Conservation (phyloP, 306 rosid species). For the Betula pendula region DNA sequence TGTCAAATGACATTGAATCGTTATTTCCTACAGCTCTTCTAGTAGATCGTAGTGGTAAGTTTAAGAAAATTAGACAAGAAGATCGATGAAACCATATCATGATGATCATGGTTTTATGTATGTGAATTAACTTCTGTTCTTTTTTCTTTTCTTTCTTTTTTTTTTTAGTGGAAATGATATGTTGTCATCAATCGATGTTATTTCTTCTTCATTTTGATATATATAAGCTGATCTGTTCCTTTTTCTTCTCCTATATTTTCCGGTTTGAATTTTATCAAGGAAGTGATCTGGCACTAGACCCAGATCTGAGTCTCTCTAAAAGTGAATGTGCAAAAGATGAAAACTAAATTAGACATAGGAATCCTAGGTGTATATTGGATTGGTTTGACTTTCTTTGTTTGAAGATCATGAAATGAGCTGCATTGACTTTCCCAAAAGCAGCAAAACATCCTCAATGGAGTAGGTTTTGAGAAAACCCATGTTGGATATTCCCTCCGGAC, state of each 20-base stretch:
- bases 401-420: slow-evolving; percentile 25
- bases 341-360: background rate
- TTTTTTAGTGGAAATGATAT: background rate
- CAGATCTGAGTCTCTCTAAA: slow-evolving; percentile 7
- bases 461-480: slow-evolving; percentile 35
- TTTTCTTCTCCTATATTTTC: background rate
- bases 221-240: background rate
- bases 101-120: background rate
- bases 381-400: slow-evolving; percentile 23
- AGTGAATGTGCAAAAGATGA: background rate
- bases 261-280: background rate
- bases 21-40: slow-evolving; percentile 44
- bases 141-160: background rate
- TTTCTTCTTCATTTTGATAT: background rate
- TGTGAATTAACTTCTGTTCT: slow-evolving; percentile 5
- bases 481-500: slow-evolving; percentile 32
- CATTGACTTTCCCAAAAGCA: slow-evolving; percentile 32
- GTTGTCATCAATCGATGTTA: background rate
- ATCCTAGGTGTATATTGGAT: no score
- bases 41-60: slow-evolving; percentile 43
- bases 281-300: background rate
- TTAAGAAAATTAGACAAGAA: slow-evolving; percentile 45
- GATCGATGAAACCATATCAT: background rate
- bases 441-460: slow-evolving; percentile 15
- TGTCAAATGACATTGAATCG: slow-evolving; percentile 43